phyloP scores from a whole-genome alignment of 176 grass and related monocot genomes.

The Bonia amplexicaulis region DNA sequence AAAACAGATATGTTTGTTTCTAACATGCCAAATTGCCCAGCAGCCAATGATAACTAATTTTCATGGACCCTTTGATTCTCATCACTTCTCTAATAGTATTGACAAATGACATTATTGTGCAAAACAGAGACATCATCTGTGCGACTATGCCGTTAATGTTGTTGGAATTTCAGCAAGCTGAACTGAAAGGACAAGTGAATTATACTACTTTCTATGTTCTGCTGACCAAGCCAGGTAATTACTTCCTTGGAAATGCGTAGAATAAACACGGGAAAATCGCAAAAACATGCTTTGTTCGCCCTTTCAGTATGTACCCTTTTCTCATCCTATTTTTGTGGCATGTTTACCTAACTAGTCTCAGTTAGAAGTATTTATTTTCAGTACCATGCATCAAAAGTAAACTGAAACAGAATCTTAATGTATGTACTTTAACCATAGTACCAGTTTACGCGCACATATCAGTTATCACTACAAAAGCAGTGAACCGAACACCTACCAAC shows the following conservation, averaged over 20 bases:
- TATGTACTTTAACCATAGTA: not conserved
- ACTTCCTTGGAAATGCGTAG: not conserved
- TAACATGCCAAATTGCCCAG: not conserved
- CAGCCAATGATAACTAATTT: not conserved
- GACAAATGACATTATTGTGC: not conserved
- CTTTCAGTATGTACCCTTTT: not conserved
- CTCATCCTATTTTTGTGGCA: not conserved
- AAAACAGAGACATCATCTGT: not conserved
- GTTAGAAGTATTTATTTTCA: not conserved
- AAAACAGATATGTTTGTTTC: not conserved
- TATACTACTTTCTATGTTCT: not conserved
- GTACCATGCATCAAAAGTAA: not conserved
- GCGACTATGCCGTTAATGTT: not conserved
- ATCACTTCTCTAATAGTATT: not conserved
- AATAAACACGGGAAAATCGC: not conserved
- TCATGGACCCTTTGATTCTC: not conserved
- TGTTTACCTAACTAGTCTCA: not conserved
- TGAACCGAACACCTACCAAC: not conserved
- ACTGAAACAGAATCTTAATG: not conserved
- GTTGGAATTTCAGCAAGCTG: not conserved
- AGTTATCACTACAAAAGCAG: not conserved
- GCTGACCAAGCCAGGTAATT: not conserved
- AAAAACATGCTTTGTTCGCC: not conserved
- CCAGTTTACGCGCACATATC: not conserved
- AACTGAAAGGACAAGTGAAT: not conserved